Percentiles rank a stretch among this genome's conserved stretches.
Evolutionary conservation across 176 grass and related monocot genomes (phyloP).

Genomic region (Triticum urartu): DNA sequence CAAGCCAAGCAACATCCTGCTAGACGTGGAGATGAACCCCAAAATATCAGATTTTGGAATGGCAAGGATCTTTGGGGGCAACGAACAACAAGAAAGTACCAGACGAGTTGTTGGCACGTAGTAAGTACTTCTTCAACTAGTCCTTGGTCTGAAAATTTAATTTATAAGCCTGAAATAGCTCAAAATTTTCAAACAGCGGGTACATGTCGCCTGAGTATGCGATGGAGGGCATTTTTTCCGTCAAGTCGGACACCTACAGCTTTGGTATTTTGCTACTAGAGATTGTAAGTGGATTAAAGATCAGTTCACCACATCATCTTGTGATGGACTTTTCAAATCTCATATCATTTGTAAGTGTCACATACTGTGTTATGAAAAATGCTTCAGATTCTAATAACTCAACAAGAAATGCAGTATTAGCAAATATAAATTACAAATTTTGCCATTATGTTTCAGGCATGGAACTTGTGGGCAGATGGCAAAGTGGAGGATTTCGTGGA

Average conservation of each 20-base stretch:
- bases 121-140: slow-evolving; percentile 25
- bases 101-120: slow-evolving; percentile 45
- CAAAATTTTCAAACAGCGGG: slow-evolving; percentile 34
- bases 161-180: background rate
- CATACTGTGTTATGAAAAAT: background rate
- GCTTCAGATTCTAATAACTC: background rate
- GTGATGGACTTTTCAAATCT: slow-evolving; percentile 27
- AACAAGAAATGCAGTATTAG: background rate
- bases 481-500: slow-evolving; percentile 18
- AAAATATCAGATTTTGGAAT: slow-evolving; percentile 71
- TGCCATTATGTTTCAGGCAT: slow-evolving; percentile 28
- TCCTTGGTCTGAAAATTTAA: background rate
- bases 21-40: slow-evolving; percentile 36
- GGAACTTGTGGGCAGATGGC: slow-evolving; percentile 23
- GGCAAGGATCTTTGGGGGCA: slow-evolving; percentile 44
- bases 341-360: slow-evolving; percentile 37
- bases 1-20: slow-evolving; percentile 53
- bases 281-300: slow-evolving; percentile 54
- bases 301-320: slow-evolving; percentile 13
- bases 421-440: background rate
- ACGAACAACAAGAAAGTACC: slow-evolving; percentile 40
- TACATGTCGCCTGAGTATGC: slow-evolving; percentile 67
- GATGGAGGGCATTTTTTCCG: slow-evolving; percentile 43
- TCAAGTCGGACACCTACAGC: slow-evolving; percentile 59
- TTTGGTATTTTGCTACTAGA: slow-evolving; percentile 65